Evolutionary conservation across 1,284 basidiomycete genomes (phyloP).

Genomic region (Hymenochaete sp.): DNA sequence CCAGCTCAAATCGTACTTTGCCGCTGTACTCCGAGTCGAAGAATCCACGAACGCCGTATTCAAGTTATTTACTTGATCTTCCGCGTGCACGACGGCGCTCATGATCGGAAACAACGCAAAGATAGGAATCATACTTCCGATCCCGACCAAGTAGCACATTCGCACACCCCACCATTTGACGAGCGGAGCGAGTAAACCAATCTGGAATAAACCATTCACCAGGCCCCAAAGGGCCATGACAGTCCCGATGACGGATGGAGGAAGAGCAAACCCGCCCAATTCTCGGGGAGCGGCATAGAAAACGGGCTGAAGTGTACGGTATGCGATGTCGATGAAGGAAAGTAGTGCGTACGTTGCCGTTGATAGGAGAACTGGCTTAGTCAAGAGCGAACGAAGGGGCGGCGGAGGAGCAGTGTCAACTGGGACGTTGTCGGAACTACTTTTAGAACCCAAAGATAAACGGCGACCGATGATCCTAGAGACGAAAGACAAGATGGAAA

Average conservation of each 20-base stretch:
- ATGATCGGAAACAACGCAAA: conserved; percentile 14
- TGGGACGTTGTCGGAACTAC: neutral
- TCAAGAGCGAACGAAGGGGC: conserved; percentile 29
- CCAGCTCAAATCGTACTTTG: neutral
- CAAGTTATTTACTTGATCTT: no score
- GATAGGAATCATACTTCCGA: conserved; percentile 13
- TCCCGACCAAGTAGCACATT: conserved; percentile 8
- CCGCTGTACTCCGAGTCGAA: neutral
- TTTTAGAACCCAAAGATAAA: no score
- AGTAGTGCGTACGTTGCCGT: conserved; percentile 34
- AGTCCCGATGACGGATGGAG: conserved; percentile 33
- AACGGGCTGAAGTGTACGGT: conserved; percentile 34
- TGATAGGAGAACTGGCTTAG: conserved; percentile 32
- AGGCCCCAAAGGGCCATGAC: conserved; percentile 27
- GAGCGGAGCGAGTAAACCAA: conserved; percentile 17
- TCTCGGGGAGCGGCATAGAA: conserved; percentile 36
- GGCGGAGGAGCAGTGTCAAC: conserved; percentile 10
- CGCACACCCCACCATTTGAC: conserved; percentile 8
- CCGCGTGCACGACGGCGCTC: conserved; percentile 13
- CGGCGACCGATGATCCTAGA: no score
- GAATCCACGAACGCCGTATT: no score
- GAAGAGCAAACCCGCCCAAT: conserved; percentile 34
- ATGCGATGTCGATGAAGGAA: conserved; percentile 32
- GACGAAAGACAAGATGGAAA: conserved; percentile 11
- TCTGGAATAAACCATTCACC: conserved; percentile 19